These are phyloP conservation scores for Mallotus nudiflorus DNA, from an alignment of 345 rosid genomes.

Conservation along the genomic window DNA sequence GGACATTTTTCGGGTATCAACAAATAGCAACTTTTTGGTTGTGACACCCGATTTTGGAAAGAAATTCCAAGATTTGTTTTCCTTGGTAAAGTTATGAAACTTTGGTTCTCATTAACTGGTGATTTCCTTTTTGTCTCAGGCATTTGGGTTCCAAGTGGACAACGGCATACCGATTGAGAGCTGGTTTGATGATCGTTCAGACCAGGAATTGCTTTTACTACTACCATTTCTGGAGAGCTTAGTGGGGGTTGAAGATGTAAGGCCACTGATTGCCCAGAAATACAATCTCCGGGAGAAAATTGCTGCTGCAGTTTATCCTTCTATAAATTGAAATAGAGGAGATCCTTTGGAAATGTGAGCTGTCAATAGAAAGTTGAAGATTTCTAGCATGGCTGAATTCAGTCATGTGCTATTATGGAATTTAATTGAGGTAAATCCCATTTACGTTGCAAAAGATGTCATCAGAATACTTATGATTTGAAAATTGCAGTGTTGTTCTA, in stretches of 20 bases:
- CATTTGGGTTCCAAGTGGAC: slow-evolving; percentile 98
- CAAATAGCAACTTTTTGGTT: not conserved
- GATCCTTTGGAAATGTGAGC: slow-evolving; percentile 42
- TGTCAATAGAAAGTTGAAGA: too few species aligned
- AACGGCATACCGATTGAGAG: slow-evolving; percentile 98
- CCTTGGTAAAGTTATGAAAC: not conserved
- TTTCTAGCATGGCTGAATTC: not conserved
- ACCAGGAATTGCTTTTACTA: slow-evolving; percentile 73
- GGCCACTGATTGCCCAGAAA: slow-evolving; percentile 79
- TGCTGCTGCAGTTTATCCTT: slow-evolving; percentile 72
- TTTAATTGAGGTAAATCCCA: not conserved
- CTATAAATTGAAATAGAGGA: slow-evolving; percentile 36
- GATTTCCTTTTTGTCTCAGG: slow-evolving; percentile 44
- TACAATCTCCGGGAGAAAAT: slow-evolving; percentile 75
- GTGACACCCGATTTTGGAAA: not conserved
- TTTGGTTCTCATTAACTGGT: not conserved
- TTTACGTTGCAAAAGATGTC: not conserved
- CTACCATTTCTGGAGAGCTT: slow-evolving; percentile 92
- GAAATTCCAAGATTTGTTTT: not conserved
- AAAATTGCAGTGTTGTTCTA: not conserved
- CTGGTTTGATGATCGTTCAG: slow-evolving; percentile 88
- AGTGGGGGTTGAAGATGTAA: slow-evolving; percentile 84
- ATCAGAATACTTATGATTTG: not conserved
- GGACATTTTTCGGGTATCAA: not conserved
- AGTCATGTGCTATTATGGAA: slow-evolving; percentile 5